Evolutionary conservation across 805 yeast species (phyloP).

Genomic region (Lipomyces chichibuensis): DNA sequence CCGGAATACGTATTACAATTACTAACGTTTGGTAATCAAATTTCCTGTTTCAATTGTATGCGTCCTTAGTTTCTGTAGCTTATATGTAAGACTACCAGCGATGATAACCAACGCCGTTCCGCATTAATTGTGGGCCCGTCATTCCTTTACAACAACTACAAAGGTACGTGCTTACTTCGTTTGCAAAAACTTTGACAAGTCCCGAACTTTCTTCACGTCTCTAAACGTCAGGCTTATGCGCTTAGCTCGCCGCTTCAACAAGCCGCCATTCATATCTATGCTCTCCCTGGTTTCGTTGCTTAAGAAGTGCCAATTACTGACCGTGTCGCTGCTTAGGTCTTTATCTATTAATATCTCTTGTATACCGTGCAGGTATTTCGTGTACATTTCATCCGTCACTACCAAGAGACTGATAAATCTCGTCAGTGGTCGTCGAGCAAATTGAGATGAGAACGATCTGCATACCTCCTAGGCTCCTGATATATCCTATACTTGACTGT

Average conservation of each 20-base stretch:
- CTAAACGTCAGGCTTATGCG: slow-evolving; percentile 32
- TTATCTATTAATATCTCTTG: slow-evolving; percentile 20
- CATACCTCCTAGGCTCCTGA: slow-evolving; percentile 33
- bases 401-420: slow-evolving; percentile 20
- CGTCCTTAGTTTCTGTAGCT: too few species aligned
- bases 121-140: too few species aligned
- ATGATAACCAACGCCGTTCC: too few species aligned
- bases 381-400: slow-evolving; percentile 25
- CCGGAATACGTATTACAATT: too few species aligned
- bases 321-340: slow-evolving; percentile 15
- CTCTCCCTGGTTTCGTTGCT: slow-evolving; percentile 13
- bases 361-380: slow-evolving; percentile 30
- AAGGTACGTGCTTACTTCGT: not conserved
- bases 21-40: too few species aligned
- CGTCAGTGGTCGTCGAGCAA: too few species aligned
- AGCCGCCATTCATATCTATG: not conserved
- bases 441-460: not conserved
- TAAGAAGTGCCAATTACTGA: slow-evolving; percentile 27
- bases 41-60: too few species aligned
- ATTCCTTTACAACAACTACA: too few species aligned
- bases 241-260: slow-evolving; percentile 11
- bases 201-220: slow-evolving; percentile 29
- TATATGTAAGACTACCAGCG: too few species aligned
- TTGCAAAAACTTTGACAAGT: slow-evolving; percentile 17
- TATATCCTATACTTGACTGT: slow-evolving; percentile 19